These are phyloP conservation scores for Thelonectria rubi DNA, from an alignment of 2,329 filamentous ascomycete species.

Conservation along the genomic window DNA sequence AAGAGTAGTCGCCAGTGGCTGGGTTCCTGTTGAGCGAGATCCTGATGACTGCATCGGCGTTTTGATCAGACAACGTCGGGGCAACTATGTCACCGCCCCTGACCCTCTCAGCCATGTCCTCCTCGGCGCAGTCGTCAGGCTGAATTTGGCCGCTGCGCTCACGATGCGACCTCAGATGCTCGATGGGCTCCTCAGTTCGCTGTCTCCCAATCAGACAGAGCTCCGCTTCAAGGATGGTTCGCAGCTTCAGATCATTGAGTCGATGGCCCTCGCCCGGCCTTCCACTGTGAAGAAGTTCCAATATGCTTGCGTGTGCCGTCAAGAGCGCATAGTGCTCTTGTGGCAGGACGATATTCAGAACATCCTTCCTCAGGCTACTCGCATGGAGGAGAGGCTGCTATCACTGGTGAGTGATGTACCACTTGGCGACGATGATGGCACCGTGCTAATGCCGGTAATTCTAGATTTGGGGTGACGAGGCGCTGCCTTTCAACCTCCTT, in stretches of 20 bases:
- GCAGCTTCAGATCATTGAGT: conserved; percentile 17
- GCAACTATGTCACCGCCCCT: conserved; percentile 15
- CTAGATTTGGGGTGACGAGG: conserved; percentile 13
- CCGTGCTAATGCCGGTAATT: background rate
- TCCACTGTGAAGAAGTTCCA: conserved; percentile 17
- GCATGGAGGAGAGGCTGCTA: conserved; percentile 11
- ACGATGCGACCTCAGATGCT: conserved; percentile 22
- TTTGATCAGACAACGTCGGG: conserved; percentile 8
- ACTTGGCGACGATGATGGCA: background rate
- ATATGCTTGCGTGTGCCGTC: conserved; percentile 16
- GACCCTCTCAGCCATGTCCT: conserved; percentile 1
- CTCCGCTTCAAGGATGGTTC: conserved; percentile 21
- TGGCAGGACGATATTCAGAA: conserved; percentile 21
- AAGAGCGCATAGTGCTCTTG: conserved; percentile 4
- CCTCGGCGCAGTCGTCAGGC: conserved; percentile 2
- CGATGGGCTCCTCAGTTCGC: conserved; percentile 11
- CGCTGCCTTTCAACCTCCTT: conserved; percentile 16
- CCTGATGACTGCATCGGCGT: conserved; percentile 8
- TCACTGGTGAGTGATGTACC: conserved; percentile 3
- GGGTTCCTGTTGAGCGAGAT: conserved; percentile 1
- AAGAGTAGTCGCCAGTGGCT: conserved; percentile 15
- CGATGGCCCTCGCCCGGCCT: conserved; percentile 1
- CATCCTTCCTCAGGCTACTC: conserved; percentile 12
- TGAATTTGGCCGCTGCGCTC: conserved; percentile 10
- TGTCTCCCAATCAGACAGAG: conserved; percentile 6